These are phyloP conservation scores for Hirschfeldia incana DNA, from an alignment of 345 rosid genomes.

Conservation along the genomic window DNA sequence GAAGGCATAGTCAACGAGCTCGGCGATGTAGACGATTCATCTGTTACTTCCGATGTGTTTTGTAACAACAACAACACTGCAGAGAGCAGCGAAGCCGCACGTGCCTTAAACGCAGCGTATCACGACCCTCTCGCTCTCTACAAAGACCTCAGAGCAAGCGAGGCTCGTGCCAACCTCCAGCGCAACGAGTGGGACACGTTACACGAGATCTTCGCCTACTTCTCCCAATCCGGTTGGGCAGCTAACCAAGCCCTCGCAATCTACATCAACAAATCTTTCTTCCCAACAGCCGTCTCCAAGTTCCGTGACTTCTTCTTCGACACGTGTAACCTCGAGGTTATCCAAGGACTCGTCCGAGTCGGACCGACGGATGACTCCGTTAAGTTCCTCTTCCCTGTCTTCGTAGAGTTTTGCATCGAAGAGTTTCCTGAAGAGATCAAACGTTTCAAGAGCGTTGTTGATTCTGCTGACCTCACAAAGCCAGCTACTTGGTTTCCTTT, in stretches of 20 bases:
- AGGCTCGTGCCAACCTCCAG: slow-evolving; percentile 42
- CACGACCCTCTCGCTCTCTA: slow-evolving; percentile 62
- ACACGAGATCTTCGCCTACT: slow-evolving; percentile 51
- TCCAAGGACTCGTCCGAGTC: slow-evolving; percentile 50
- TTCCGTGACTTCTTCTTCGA: slow-evolving; percentile 55
- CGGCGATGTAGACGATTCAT: slow-evolving; percentile 21
- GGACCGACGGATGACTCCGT: slow-evolving; percentile 71
- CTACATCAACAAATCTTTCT: slow-evolving; percentile 81
- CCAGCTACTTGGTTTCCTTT: slow-evolving; percentile 96
- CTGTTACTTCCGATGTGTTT: not conserved
- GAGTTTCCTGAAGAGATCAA: slow-evolving; percentile 77
- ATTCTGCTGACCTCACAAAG: slow-evolving; percentile 80
- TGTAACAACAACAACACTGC: slow-evolving; percentile 17
- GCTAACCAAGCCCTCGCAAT: slow-evolving; percentile 83
- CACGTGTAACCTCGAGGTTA: slow-evolving; percentile 53
- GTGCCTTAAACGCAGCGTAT: slow-evolving; percentile 24
- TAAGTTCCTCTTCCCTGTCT: slow-evolving; percentile 76
- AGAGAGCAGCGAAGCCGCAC: slow-evolving; percentile 24
- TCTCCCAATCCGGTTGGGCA: slow-evolving; percentile 76
- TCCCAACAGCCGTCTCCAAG: slow-evolving; percentile 65
- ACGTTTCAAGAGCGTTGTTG: slow-evolving; percentile 57
- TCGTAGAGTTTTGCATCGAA: slow-evolving; percentile 81
- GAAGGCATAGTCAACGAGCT: slow-evolving; percentile 28
- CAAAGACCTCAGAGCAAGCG: slow-evolving; percentile 49
- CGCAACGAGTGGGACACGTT: slow-evolving; percentile 48